A percentile compares a stretch with the other conserved stretches of the same genome.
Evolutionary conservation across 305 asterid genomes (phyloP).

Genomic region (Ilex paraguariensis): DNA sequence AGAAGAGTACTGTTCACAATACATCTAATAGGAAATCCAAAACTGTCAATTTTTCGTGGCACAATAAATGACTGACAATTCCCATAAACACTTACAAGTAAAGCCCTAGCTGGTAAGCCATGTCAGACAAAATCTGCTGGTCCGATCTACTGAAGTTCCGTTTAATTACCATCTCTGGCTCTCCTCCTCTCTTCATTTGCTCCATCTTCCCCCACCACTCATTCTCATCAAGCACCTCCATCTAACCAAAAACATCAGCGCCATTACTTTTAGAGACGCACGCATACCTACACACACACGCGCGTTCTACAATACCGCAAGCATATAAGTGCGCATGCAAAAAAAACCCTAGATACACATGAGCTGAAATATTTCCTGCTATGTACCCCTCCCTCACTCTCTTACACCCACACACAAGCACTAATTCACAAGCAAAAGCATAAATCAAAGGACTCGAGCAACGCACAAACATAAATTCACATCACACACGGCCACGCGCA

Average conservation of each 20-base stretch:
- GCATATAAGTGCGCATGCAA: no score
- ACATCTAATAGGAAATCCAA: no score
- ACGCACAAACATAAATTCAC: neutral
- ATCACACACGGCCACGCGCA: neutral
- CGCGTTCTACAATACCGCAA: neutral
- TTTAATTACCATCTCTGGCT: conserved; percentile 82
- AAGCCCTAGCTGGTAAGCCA: conserved; percentile 83
- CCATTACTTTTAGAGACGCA: conserved; percentile 5
- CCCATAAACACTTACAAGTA: conserved; percentile 63
- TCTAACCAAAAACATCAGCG: conserved; percentile 29
- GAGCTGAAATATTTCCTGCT: neutral
- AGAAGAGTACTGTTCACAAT: no score
- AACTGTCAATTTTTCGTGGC: no score
- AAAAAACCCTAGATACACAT: neutral
- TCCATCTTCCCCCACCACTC: conserved; percentile 92
- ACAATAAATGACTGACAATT: conserved; percentile 2
- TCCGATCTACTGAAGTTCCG: conserved; percentile 70
- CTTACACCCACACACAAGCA: no score
- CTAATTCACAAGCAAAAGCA: neutral
- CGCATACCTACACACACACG: neutral
- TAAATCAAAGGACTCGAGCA: neutral
- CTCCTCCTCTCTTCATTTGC: conserved; percentile 71
- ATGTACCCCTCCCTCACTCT: no score
- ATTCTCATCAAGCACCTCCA: conserved; percentile 72
- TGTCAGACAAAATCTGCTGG: conserved; percentile 64